Percentiles rank a stretch among this genome's conserved stretches.
These are phyloP conservation scores for Calycina marina DNA, from an alignment of 2,329 filamentous ascomycete species.

Conservation along the genomic window DNA sequence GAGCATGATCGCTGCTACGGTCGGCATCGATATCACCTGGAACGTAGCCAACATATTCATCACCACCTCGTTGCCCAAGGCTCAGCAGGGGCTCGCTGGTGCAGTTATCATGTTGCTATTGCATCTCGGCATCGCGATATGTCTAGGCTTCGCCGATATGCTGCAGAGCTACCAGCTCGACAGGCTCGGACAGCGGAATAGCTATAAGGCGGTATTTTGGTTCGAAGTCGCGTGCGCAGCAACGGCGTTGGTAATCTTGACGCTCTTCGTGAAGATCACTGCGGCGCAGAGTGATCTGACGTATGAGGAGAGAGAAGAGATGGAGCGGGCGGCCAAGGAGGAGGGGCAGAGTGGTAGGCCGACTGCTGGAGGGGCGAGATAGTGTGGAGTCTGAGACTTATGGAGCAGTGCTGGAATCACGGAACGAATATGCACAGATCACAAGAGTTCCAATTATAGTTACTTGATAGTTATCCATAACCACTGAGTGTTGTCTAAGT, in stretches of 20 bases:
- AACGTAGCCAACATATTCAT: constrained; percentile 67
- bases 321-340: constrained; percentile 11
- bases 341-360: not conserved
- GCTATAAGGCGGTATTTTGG: constrained; percentile 55
- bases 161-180: constrained; percentile 29
- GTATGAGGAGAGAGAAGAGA: constrained; percentile 33
- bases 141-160: constrained; percentile 57
- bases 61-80: constrained; percentile 52
- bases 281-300: constrained; percentile 42
- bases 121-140: constrained; percentile 58
- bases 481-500: no score
- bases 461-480: no score
- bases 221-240: constrained; percentile 42
- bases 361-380: no score
- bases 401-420: no score
- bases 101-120: constrained; percentile 56
- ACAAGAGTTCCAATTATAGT: no score
- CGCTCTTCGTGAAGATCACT: constrained; percentile 35
- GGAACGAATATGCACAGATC: no score
- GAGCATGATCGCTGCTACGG: constrained; percentile 50
- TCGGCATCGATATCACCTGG: constrained; percentile 63
- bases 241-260: constrained; percentile 34
- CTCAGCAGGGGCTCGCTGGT: constrained; percentile 56
- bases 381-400: no score
- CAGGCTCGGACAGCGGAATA: constrained; percentile 28